Evolutionary conservation across 139 green algal genomes (phyloP), one percentile per base, ranked within the genome.

Genomic region (Coelastrella sp.): DNA sequence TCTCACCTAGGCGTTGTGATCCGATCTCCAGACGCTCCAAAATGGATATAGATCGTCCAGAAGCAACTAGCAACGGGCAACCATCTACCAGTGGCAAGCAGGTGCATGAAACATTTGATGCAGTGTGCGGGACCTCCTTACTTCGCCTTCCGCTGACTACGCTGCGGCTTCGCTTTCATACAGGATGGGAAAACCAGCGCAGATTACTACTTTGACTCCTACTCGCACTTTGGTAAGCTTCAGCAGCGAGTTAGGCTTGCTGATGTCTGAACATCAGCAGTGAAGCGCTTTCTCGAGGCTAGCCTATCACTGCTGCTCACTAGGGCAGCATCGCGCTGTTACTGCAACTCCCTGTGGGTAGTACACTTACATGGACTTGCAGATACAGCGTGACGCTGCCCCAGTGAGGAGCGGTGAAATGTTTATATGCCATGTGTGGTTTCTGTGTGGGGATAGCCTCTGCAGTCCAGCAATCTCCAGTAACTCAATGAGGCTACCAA

Each of bases 191-290:
- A 94, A 76, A 98, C 96, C 20, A 95, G 91, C 8, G 94, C 95
- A 9, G 95, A 98, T 87, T 98, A 98, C 88, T 99, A 99, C 90
- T 98, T 98, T 82, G 96, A 98, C 92, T 97, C 94, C 0, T 99
- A 99, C 90, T 92, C 93, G 4, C 96, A 98, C 89, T 99, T 98
- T 90, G 97, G 95, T 96, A 89, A 91, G 93, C 56, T 0, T 60
- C 78, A 19, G 8, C 11, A 59, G 19, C 19, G 5, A 70, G 70
- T 82, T 20, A 60, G 60, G 19, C 35, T 49, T 1, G 35, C 3
- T 49, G 35, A 1, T 25, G 14, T 56, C 4, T 15, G 4, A 66
- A 25, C 4, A 3, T 11, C 58, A 57, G 57, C 57, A 24, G 60
- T 58, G n/a, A 9, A n/a, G 81, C 59, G 81, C 81, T 74, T 57